phyloP scores from a whole-genome alignment of 805 yeast species.

The Kazachstania africana region DNA sequence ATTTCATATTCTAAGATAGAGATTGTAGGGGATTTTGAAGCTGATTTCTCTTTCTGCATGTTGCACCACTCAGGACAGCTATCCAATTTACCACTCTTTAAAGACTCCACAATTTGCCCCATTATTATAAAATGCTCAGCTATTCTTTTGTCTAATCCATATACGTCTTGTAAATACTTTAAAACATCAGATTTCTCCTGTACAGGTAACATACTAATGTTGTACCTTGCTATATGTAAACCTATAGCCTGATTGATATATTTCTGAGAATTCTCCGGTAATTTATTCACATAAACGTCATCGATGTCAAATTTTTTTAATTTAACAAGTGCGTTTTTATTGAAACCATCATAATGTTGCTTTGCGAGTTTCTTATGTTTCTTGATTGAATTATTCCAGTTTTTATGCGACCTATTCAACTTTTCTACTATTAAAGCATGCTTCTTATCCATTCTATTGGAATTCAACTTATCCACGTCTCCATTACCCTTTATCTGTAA shows the following conservation, averaged over 20 bases:
- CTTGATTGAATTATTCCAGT: conserved; percentile 23
- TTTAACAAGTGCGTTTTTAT: conserved; percentile 20
- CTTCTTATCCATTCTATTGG: no score
- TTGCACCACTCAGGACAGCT: conserved; percentile 42
- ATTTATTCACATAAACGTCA: conserved; percentile 25
- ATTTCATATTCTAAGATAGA: conserved; percentile 17
- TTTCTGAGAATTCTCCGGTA: conserved; percentile 14
- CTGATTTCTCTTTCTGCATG: conserved; percentile 7
- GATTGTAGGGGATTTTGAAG: background rate
- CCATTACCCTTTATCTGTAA: no score
- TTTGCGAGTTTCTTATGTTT: conserved; percentile 22
- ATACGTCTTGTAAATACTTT: conserved; percentile 22
- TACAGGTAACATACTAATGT: conserved; percentile 30
- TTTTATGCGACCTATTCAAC: conserved; percentile 17
- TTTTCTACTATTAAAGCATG: conserved; percentile 21
- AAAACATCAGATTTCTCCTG: conserved; percentile 12
- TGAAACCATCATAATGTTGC: conserved; percentile 17
- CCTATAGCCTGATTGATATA: conserved; percentile 33
- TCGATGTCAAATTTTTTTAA: conserved; percentile 25
- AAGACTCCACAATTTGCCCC: conserved; percentile 31
- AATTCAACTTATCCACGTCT: conserved; percentile 7
- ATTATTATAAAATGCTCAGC: conserved; percentile 30
- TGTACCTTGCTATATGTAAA: conserved; percentile 36
- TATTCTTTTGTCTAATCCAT: conserved; percentile 18
- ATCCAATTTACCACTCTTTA: conserved; percentile 27